phyloP scores from a whole-genome alignment of 495 filamentous ascomycete species.

The Annulohypoxylon nitens region DNA sequence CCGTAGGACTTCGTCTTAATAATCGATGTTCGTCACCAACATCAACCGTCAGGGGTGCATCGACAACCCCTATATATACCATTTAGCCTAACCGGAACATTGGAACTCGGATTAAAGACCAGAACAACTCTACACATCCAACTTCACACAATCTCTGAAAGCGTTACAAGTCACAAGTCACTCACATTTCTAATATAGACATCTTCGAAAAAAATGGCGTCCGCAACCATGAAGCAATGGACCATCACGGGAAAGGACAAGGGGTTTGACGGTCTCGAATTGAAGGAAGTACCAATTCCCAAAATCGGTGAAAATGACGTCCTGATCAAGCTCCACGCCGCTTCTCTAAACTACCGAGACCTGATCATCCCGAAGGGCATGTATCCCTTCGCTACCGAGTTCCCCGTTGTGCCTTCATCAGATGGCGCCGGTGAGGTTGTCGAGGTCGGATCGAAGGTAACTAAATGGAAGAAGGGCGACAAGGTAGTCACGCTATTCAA shows the following conservation, averaged over 20 bases:
- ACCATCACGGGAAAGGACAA: slow-evolving; percentile 65
- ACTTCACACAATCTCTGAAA: background rate
- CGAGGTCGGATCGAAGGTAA: slow-evolving; percentile 75
- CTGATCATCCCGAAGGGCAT: slow-evolving; percentile 78
- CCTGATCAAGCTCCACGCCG: slow-evolving; percentile 79
- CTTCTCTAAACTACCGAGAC: slow-evolving; percentile 87
- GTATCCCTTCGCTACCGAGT: slow-evolving; percentile 73
- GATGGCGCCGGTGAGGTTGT: slow-evolving; percentile 83
- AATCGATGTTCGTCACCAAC: background rate
- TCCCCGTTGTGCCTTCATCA: slow-evolving; percentile 76
- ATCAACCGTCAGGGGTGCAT: background rate
- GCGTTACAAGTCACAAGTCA: background rate
- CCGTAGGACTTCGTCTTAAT: background rate
- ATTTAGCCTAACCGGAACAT: background rate
- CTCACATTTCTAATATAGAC: background rate
- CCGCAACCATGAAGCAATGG: slow-evolving; percentile 75
- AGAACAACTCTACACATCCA: background rate
- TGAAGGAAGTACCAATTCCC: slow-evolving; percentile 67
- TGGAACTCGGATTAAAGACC: background rate
- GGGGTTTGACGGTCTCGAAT: slow-evolving; percentile 72
- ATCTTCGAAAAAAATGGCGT: slow-evolving; percentile 36
- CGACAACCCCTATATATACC: slow-evolving; percentile 2
- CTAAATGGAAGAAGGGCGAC: slow-evolving; percentile 76
- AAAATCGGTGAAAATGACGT: slow-evolving; percentile 76
- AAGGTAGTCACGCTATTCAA: slow-evolving; percentile 83